Evolutionary conservation across 2,329 filamentous ascomycete species (phyloP), one percentile per base, ranked within the genome.

Genomic region (Colletotrichum tropicale): DNA sequence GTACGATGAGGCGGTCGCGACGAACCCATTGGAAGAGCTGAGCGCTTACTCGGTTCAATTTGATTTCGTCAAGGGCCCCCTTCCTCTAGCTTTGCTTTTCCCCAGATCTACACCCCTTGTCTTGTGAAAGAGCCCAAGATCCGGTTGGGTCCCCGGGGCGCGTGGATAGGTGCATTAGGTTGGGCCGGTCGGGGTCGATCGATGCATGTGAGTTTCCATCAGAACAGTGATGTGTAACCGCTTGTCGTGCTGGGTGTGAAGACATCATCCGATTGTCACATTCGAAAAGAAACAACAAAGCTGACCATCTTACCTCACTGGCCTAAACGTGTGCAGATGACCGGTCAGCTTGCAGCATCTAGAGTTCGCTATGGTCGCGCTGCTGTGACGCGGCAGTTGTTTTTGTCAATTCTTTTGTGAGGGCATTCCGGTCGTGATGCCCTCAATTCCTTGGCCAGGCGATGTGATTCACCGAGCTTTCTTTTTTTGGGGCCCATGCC

Each of bases 31-130:
- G 58, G 55, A 68, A 56, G 56, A 8, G 61, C 30, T 71, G 62
- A 72, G 26, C 21, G 60, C 16, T 48, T 30, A 7, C 26, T 48
- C 18, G 71, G 24, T 28, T 66, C 60, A 52, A 34, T 58, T 18
- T 71, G 18, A 48, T 18, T 43, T n/a, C 38, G 38, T 43, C 38
- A 43, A 43, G 38, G 16, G n/a, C 60, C 30, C 62, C 43, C 28
- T 66, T 66, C 64, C 13, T 52, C 43, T 18, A n/a, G 18, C 48
- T 21, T 74, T 56, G 28, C 48, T 69, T 64, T 67, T 72, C 52
- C 43, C 65, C 64, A 73, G 58, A 75, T 75, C 73, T 67, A 21
- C 64, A 18, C 52, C 69, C 56, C 43, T 58, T 48, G 32, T 65
- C 65, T 38, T 38, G 55, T 60, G 21, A 56, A 24, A 68, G 16